Conservation (phyloP, 768 basidiomycete genomes). For the Serendipita sp. region DNA sequence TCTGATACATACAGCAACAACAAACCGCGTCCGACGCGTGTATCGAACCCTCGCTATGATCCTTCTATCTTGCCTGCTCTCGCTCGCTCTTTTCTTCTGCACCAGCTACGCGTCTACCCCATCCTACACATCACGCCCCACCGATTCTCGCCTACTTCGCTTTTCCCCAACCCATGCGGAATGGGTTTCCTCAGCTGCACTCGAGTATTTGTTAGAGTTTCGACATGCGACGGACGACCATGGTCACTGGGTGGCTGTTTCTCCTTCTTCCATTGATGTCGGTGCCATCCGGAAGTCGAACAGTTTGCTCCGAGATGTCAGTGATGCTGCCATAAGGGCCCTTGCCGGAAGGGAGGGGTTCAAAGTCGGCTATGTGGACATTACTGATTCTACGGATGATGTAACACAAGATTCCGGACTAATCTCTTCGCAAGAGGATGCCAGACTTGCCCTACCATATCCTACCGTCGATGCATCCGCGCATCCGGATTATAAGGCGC, state of each 20-base stretch:
- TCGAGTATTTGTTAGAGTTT: neutral
- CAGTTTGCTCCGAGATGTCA: neutral
- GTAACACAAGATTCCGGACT: neutral
- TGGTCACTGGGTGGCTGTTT: neutral
- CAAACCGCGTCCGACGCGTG: neutral
- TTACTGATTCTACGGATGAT: neutral
- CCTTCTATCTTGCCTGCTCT: neutral
- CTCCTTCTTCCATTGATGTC: neutral
- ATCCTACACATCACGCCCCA: neutral
- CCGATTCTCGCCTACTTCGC: neutral
- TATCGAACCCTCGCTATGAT: neutral
- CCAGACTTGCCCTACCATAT: neutral
- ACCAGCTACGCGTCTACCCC: neutral
- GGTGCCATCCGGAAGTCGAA: neutral
- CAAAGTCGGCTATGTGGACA: slow-evolving; percentile 3
- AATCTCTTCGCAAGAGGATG: neutral
- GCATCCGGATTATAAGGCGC: slow-evolving; percentile 3
- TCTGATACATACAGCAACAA: neutral
- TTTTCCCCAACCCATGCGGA: neutral
- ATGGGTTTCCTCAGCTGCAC: neutral
- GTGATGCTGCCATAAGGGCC: neutral
- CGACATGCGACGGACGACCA: neutral
- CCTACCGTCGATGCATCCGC: neutral
- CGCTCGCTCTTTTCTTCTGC: neutral
- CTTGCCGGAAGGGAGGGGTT: slow-evolving; percentile 1